These are phyloP conservation scores for Psilocybe cyanescens DNA, from an alignment of 768 basidiomycete genomes.

Conservation along the genomic window DNA sequence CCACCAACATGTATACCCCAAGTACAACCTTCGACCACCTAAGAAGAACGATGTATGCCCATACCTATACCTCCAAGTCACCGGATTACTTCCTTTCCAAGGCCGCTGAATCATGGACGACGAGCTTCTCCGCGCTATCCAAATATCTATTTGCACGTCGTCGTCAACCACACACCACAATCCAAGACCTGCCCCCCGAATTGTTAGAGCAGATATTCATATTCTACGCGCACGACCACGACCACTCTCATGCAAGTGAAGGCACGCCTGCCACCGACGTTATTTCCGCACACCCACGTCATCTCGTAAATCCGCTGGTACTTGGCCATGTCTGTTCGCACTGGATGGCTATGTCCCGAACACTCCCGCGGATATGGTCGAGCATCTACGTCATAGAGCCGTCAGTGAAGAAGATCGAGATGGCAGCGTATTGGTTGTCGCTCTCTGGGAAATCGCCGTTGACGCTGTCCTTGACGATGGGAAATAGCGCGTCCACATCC, in stretches of 20 bases:
- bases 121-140: neutral
- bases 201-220: neutral
- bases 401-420: neutral
- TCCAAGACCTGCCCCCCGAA: neutral
- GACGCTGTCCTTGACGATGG: slow-evolving; percentile 4
- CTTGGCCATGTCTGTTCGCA: slow-evolving; percentile 26
- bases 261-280: neutral
- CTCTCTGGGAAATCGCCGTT: neutral
- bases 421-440: slow-evolving; percentile 1
- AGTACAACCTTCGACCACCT: neutral
- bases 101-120: neutral
- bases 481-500: neutral
- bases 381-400: slow-evolving; percentile 3
- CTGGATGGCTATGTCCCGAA: slow-evolving; percentile 2
- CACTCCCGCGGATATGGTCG: neutral
- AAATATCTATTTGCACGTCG: neutral
- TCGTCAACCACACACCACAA: neutral
- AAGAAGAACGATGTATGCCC: neutral
- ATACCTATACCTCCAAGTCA: neutral
- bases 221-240: neutral
- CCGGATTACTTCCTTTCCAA: neutral
- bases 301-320: neutral
- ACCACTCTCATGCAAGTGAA: neutral
- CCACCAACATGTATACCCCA: too few species aligned
- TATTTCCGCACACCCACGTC: neutral